Evolutionary conservation across 768 basidiomycete species (phyloP).

Genomic region (Boletellus ananiceps): DNA sequence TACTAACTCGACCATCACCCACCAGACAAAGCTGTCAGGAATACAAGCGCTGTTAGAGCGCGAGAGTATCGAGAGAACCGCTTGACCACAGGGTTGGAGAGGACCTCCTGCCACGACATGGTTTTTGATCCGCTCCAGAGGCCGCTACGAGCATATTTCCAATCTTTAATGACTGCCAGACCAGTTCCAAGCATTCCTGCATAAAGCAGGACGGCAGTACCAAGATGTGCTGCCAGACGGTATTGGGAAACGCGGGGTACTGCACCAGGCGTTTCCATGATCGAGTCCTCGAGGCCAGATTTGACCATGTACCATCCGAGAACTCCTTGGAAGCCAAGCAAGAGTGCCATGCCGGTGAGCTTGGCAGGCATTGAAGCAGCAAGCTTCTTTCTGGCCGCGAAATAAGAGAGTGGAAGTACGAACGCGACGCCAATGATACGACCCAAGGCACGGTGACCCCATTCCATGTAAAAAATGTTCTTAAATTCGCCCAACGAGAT

Average conservation of each 20-base stretch:
- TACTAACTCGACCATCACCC: slow-evolving; percentile 13
- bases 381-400: slow-evolving; percentile 65
- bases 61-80: slow-evolving; percentile 57
- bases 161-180: slow-evolving; percentile 71
- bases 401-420: slow-evolving; percentile 81
- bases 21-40: slow-evolving; percentile 93
- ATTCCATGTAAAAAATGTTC: slow-evolving; percentile 97
- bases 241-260: slow-evolving; percentile 97
- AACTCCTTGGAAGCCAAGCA: slow-evolving; percentile 88
- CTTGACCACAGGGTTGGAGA: slow-evolving; percentile 54
- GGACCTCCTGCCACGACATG: slow-evolving; percentile 39
- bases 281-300: slow-evolving; percentile 83
- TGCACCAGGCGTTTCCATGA: slow-evolving; percentile 74
- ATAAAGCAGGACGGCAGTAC: slow-evolving; percentile 89
- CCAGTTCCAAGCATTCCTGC: slow-evolving; percentile 87
- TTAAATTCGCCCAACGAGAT: slow-evolving; percentile 92
- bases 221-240: slow-evolving; percentile 89
- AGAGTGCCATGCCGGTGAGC: slow-evolving; percentile 65
- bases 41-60: slow-evolving; percentile 70
- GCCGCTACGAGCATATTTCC: slow-evolving; percentile 59
- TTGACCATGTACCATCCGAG: slow-evolving; percentile 99
- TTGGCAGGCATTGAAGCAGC: slow-evolving; percentile 56
- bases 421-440: slow-evolving; percentile 82
- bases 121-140: slow-evolving; percentile 53
- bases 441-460: slow-evolving; percentile 91